phyloP scores from a whole-genome alignment of 495 filamentous ascomycete species.

The Aspergillus ostianus region DNA sequence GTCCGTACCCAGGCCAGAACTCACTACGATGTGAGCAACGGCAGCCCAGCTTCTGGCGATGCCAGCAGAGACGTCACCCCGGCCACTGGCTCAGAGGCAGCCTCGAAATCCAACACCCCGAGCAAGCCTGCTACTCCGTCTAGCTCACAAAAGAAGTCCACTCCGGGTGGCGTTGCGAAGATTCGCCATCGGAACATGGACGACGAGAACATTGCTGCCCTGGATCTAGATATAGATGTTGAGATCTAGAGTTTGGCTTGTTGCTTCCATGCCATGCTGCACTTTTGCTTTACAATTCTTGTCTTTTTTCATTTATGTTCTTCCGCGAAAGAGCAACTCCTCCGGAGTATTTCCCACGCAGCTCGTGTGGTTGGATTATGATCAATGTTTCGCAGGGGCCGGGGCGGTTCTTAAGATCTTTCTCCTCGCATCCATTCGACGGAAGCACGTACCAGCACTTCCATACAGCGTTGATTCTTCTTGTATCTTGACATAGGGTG shows the following conservation, averaged over 20 bases:
- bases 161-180: constrained; percentile 58
- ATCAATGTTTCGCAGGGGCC: not conserved
- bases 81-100: constrained; percentile 28
- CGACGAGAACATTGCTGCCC: constrained; percentile 77
- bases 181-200: constrained; percentile 74
- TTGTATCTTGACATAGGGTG: constrained; percentile 2
- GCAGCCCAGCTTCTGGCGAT: constrained; percentile 25
- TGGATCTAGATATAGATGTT: constrained; percentile 81
- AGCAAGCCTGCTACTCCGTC: constrained; percentile 42
- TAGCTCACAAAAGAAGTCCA: constrained; percentile 52
- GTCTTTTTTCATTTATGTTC: not conserved
- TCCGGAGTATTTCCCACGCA: not conserved
- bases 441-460: not conserved
- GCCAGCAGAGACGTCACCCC: constrained; percentile 51
- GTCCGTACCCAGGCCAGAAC: constrained; percentile 62
- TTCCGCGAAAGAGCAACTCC: not conserved
- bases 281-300: not conserved
- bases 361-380: not conserved
- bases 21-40: constrained; percentile 52
- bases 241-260: constrained; percentile 49
- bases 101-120: constrained; percentile 28
- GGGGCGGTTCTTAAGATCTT: not conserved
- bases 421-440: not conserved
- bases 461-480: constrained; percentile 4
- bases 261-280: not conserved